A percentile compares a stretch with the other conserved stretches of the same genome.
phyloP scores from a whole-genome alignment of 1,139 yeast species.

The Scheffersomyces illinoinensis region DNA sequence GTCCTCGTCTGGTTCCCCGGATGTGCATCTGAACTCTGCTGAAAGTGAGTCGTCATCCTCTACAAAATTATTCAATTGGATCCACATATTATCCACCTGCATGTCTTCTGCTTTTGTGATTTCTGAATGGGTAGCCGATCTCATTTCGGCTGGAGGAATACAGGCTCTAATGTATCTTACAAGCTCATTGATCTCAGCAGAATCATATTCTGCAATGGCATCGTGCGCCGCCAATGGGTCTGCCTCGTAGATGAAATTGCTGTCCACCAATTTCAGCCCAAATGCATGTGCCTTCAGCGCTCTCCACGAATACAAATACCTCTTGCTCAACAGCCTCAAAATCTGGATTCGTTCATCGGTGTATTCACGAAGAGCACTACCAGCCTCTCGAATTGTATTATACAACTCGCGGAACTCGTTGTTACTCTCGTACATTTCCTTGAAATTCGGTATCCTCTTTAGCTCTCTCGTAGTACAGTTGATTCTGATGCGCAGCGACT shows the following conservation, averaged over 20 bases:
- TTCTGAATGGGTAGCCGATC: conserved; percentile 9
- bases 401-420: not conserved
- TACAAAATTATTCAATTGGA: not conserved
- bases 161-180: not conserved
- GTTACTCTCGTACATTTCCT: conserved; percentile 5
- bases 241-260: not conserved
- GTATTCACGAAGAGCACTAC: not conserved
- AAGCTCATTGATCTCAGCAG: not conserved
- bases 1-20: not conserved
- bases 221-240: not conserved
- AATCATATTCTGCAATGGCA: not conserved
- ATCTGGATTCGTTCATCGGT: not conserved
- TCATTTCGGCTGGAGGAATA: conserved; percentile 7
- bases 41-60: not conserved
- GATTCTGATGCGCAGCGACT: conserved; percentile 4
- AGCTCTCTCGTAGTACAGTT: conserved; percentile 1
- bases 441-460: not conserved
- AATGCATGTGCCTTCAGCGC: conserved; percentile 1
- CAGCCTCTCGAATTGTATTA: not conserved
- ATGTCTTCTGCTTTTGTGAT: conserved; percentile 19
- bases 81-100: not conserved
- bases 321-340: conserved; percentile 5
- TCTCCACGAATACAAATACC: conserved; percentile 15
- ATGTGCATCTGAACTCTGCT: not conserved
- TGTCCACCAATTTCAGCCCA: conserved; percentile 1